Base-by-base conservation (phyloP, 78 protist species). In the Monocercomonoides exilis region DNA sequence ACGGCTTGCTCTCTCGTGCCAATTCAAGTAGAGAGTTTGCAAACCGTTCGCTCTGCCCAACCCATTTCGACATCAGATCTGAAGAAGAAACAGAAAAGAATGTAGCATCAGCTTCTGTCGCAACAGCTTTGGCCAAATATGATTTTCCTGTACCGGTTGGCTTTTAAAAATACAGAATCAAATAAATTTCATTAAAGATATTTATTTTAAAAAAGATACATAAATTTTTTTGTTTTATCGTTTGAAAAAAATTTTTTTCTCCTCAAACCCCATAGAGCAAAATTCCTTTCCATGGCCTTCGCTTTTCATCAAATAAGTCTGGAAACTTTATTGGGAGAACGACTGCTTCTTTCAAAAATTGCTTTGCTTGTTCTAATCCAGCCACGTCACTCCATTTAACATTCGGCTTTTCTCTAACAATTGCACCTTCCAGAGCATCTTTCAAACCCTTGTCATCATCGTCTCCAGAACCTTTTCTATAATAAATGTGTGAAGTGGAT, bases 91-190 rank as follows among this genome's bases (percentile, higher is more conserved):
- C 91, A 3, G 95, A 89, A 91, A 94, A 92, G 93, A 97, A 96
- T 0, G 99, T 98, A 32, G 97, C 45, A 44, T 94, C 93, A 29
- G 94, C 93, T 63, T 97, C 99, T 6, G 99, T 95, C 3, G 99
- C 99, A 0, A 97, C 98, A 0, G 99, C 99, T 91, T 96, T 95
- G 41, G 99, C 99, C 42, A 98, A 92, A 88, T 90, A 95, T 0
- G 94, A 79, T 90, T 98, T 98, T 54, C 99, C 99, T 2, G 99
- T 96, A 21, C 99, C 98, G 29, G 98, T 96, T 33, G 97, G 98
- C 89, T 63, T 70, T 21, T 21, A n/a, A n/a, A n/a, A n/a, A n/a
- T n/a, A n/a, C n/a, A n/a, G n/a, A n/a, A n/a, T n/a, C n/a, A n/a
- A n/a, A n/a, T n/a, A n/a, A n/a, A n/a, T n/a, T n/a, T n/a, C n/a